These are phyloP conservation scores for Chlamydomonas applanata DNA, from an alignment of 139 green algal genomes.

Conservation along the genomic window DNA sequence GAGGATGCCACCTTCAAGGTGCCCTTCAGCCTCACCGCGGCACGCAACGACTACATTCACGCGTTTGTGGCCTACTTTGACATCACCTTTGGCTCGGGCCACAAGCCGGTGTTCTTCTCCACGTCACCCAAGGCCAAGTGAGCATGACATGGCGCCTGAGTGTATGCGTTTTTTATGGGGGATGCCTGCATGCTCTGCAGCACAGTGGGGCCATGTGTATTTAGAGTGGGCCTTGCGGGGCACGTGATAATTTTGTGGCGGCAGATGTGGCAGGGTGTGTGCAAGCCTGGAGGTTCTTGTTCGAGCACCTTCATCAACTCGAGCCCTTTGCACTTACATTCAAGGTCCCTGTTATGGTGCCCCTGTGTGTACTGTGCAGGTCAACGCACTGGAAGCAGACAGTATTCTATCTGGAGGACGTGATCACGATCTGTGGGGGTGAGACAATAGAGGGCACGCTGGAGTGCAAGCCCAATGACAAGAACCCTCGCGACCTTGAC, in stretches of 20 bases:
- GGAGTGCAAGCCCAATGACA: constrained; percentile 69
- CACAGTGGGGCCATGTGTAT: too few species aligned
- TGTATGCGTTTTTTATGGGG: not conserved
- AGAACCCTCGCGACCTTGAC: constrained; percentile 88
- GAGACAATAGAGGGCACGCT: constrained; percentile 49
- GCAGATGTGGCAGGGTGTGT: too few species aligned
- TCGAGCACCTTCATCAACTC: too few species aligned
- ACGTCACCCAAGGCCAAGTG: constrained; percentile 43
- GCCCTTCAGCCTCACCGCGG: constrained; percentile 61
- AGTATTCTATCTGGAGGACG: constrained; percentile 91
- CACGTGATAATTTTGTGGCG: too few species aligned
- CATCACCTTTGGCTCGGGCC: constrained; percentile 73
- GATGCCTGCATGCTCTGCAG: not conserved
- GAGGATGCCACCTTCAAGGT: constrained; percentile 71
- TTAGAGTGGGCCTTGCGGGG: too few species aligned
- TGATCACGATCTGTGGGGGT: constrained; percentile 42
- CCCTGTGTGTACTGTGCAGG: constrained; percentile 8
- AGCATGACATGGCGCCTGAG: constrained; percentile 43
- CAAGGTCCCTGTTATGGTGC: not conserved
- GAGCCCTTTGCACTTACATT: not conserved
- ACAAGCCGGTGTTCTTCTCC: constrained; percentile 76
- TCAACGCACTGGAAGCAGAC: constrained; percentile 91
- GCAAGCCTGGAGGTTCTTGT: too few species aligned
- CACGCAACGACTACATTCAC: constrained; percentile 89
- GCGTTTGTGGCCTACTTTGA: constrained; percentile 90